Percentiles rank a stretch among this genome's conserved stretches.
Conservation (phyloP, 495 filamentous ascomycete species). For the Chaetomidium leptoderma region DNA sequence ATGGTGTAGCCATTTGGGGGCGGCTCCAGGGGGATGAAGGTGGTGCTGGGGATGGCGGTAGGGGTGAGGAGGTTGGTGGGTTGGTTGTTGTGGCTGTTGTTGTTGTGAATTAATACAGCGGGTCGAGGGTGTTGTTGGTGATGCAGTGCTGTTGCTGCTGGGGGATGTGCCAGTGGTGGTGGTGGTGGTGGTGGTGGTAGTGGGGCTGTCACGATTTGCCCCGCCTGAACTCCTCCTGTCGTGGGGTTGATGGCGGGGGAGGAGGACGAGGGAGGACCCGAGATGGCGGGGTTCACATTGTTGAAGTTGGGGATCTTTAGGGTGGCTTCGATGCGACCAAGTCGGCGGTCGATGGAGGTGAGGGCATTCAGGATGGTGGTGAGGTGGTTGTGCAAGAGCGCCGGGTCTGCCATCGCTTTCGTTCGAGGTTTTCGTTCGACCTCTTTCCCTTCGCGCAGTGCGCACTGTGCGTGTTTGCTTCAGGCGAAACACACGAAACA, state of each 20-base stretch:
- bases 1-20: conserved; percentile 33
- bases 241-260: conserved; percentile 7
- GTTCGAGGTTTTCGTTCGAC: too few relatives aligned
- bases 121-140: not conserved
- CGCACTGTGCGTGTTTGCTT: too few relatives aligned
- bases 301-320: conserved; percentile 18
- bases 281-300: not conserved
- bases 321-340: conserved; percentile 30
- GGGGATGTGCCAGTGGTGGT: not conserved
- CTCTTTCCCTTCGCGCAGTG: too few relatives aligned
- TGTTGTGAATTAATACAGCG: too few relatives aligned
- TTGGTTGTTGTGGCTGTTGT: not conserved
- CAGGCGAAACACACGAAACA: too few relatives aligned
- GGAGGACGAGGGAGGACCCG: not conserved
- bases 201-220: conserved; percentile 1
- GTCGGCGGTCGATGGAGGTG: conserved; percentile 34
- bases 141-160: too few relatives aligned
- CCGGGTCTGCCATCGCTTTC: conserved; percentile 21
- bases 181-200: conserved; percentile 3
- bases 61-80: not conserved
- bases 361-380: conserved; percentile 29
- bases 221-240: not conserved
- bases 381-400: conserved; percentile 23
- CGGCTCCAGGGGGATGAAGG: conserved; percentile 31
- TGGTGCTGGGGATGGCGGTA: conserved; percentile 2